phyloP scores from a whole-genome alignment of 257 asterid species.

The Eucommia ulmoides region DNA sequence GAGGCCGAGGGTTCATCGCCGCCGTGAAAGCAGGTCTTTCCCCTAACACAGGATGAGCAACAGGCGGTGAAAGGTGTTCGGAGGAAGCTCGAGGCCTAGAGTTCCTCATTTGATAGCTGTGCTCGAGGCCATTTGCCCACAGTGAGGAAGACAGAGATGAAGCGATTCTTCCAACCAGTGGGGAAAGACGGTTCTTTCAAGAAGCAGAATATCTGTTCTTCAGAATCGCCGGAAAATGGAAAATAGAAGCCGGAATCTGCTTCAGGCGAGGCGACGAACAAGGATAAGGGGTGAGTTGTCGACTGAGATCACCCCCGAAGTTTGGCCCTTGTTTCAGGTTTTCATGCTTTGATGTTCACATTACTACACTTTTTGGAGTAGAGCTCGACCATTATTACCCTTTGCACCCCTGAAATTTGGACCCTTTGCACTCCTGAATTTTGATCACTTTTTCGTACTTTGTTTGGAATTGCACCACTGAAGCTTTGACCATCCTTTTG shows the following conservation, averaged over 20 bases:
- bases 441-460: too few species aligned
- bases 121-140: too few species aligned
- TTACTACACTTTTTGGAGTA: too few species aligned
- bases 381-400: too few species aligned
- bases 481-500: too few species aligned
- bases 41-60: constrained; percentile 61
- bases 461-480: too few species aligned
- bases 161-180: constrained; percentile 81
- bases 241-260: constrained; percentile 17
- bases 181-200: constrained; percentile 65
- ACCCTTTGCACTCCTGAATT: too few species aligned
- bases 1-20: too few species aligned
- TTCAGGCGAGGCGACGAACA: constrained; percentile 14
- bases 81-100: constrained; percentile 78
- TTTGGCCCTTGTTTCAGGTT: too few species aligned
- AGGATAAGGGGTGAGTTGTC: constrained; percentile 39
- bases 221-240: constrained; percentile 19
- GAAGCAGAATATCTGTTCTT: constrained; percentile 39
- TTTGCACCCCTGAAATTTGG: too few species aligned
- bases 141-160: constrained; percentile 29
- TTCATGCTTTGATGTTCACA: too few species aligned
- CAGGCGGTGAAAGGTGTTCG: constrained; percentile 85
- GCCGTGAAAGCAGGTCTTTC: constrained; percentile 63
- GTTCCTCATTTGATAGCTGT: constrained; percentile 49
- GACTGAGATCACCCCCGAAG: too few species aligned